Base-by-base conservation (phyloP, 805 yeast genomes). In the Grigorovia transvaalensis region DNA sequence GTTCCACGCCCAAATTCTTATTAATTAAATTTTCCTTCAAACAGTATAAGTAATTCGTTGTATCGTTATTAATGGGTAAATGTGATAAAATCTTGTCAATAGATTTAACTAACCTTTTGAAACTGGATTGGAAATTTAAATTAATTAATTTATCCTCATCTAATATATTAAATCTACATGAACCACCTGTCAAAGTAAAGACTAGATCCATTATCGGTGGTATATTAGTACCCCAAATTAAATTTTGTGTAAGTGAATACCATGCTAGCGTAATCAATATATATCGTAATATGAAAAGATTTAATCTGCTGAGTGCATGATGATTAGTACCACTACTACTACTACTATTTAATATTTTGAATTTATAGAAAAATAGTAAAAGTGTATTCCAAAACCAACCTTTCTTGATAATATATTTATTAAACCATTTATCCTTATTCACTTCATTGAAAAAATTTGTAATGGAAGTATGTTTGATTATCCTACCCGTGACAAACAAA, bases 371-470 rank as follows among this genome's bases (percentile, higher is more conserved):
- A 61, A 62, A 58, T 19, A 61, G 55, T 3, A 74, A 74, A 4
- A 76, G 5, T 0, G 80, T 66, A 1, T 96, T 89, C 98, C 97
- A 93, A 15, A 80, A 74, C 98, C 98, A 93, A 1, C 97, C 98
- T 27, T 75, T 76, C 61, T 91, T 93, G 42, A 91, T 96, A 64
- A 93, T 87, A 7, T 76, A 47, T 19, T 75, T 75, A 66, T 91
- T 91, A 54, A 90, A 62, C 17, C 88, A 35, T 62, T 88, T 88
- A 49, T 77, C 74, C 68, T 87, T 88, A 51, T 81, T 72, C 30
- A 50, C 46, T 48, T 50, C 46, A 50, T 42, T 29, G 18, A 46
- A 48, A 9, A 4, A 33, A 15, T 40, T 19, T 6, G 45, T 42
- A 15, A n/a, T 27, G n/a, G 13, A 3, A 12, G 45, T 41, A 6